These are phyloP conservation scores for Microbotryomycetes sp. DNA, from an alignment of 1,284 basidiomycete genomes.

Conservation along the genomic window DNA sequence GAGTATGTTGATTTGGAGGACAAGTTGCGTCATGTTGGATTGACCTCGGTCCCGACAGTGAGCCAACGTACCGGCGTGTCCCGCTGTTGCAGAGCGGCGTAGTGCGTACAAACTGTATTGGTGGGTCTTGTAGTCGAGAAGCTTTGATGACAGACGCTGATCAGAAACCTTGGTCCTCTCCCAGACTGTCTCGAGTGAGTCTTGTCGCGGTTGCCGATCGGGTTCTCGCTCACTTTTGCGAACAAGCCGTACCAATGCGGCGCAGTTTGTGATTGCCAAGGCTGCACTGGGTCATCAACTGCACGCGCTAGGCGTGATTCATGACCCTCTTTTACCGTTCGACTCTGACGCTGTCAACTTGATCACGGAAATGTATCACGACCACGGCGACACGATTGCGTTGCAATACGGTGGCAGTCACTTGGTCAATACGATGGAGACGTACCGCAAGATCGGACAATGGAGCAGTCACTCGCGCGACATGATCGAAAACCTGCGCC, in stretches of 20 bases:
- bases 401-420: conserved; percentile 95
- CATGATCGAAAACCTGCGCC: conserved; percentile 89
- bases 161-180: too few species aligned
- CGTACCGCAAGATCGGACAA: conserved; percentile 88
- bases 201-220: background rate
- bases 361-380: conserved; percentile 98
- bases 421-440: conserved; percentile 93
- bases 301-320: conserved; percentile 83
- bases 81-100: conserved; percentile 70
- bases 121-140: too few species aligned
- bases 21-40: background rate
- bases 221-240: background rate
- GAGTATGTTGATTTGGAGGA: conserved; percentile 9
- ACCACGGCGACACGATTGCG: conserved; percentile 60
- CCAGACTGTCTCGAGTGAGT: conserved; percentile 75
- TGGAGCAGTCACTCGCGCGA: conserved; percentile 98
- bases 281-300: conserved; percentile 91
- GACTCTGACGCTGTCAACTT: conserved; percentile 95
- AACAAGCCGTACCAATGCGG: conserved; percentile 87
- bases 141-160: too few species aligned
- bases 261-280: conserved; percentile 96
- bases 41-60: background rate
- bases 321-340: conserved; percentile 75
- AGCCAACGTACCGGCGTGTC: conserved; percentile 36
- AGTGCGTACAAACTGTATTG: conserved; percentile 79